These are phyloP conservation scores for Amoeboradix gromovi DNA, from an alignment of 371 early-diverging fungal genomes.

Conservation along the genomic window DNA sequence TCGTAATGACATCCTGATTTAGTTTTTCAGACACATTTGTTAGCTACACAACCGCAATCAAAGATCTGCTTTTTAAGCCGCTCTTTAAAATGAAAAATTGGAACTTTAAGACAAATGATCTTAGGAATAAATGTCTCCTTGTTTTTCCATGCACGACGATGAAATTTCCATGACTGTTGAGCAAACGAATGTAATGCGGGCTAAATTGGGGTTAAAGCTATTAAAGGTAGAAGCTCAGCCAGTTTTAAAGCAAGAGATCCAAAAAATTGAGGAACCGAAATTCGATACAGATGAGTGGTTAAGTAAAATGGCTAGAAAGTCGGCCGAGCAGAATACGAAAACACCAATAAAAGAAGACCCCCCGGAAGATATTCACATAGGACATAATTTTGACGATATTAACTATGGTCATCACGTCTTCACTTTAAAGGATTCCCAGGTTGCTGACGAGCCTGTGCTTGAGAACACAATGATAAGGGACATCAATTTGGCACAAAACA, in stretches of 20 bases:
- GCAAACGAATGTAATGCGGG: slow-evolving; percentile 20
- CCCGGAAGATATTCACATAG: neutral
- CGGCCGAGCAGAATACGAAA: no score
- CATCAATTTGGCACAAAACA: no score
- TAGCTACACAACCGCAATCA: no score
- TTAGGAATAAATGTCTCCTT: no score
- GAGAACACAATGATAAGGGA: neutral
- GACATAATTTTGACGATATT: neutral
- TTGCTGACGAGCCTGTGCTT: neutral
- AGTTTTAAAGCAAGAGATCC: neutral
- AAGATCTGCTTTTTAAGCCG: no score
- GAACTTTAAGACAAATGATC: no score
- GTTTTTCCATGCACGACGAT: neutral
- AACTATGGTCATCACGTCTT: neutral
- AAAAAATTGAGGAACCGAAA: neutral
- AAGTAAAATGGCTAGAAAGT: neutral
- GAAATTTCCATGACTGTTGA: slow-evolving; percentile 11
- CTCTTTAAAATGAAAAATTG: no score
- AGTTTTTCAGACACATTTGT: no score
- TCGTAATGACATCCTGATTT: no score
- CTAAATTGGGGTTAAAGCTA: slow-evolving; percentile 15
- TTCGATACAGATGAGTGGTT: neutral
- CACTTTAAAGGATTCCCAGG: neutral
- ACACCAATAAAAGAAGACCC: neutral
- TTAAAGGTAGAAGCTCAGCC: slow-evolving; percentile 3